A percentile compares a stretch with the other conserved stretches of the same genome.
Evolutionary conservation across 345 rosid genomes (phyloP).

Genomic region (Moricandia moricandioides): DNA sequence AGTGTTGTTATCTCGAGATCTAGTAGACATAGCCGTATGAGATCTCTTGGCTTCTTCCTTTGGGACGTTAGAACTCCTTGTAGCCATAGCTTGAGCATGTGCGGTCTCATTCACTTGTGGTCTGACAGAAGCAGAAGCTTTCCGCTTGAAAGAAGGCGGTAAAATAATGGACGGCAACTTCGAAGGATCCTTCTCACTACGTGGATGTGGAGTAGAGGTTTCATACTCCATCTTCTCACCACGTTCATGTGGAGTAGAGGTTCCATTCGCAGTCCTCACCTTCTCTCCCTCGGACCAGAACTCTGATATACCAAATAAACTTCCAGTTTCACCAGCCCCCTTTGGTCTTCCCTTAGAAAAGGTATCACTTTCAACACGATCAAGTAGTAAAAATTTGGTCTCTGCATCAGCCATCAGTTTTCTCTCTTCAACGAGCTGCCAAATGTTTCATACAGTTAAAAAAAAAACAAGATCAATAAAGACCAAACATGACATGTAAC

Average conservation of each 20-base stretch:
- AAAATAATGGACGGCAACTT: constrained; percentile 30
- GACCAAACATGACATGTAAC: neutral
- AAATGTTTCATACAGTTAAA: neutral
- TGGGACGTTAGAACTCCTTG: constrained; percentile 3
- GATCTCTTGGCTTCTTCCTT: constrained; percentile 19
- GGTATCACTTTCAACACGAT: constrained; percentile 1
- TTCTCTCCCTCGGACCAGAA: constrained; percentile 30
- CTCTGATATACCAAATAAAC: constrained; percentile 31
- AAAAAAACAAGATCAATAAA: constrained; percentile 1
- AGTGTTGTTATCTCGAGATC: constrained; percentile 17
- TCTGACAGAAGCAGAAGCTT: constrained; percentile 16
- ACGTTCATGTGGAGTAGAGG: constrained; percentile 2
- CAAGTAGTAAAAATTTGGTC: constrained; percentile 8
- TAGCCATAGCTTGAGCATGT: constrained; percentile 12
- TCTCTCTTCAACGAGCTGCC: constrained; percentile 35
- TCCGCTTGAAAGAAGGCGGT: constrained; percentile 36
- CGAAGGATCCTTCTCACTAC: neutral
- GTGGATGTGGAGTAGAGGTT: constrained; percentile 10
- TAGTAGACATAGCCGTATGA: constrained; percentile 13
- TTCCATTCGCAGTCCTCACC: constrained; percentile 3
- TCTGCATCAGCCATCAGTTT: constrained; percentile 36
- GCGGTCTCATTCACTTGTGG: constrained; percentile 18
- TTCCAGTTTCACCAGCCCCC: constrained; percentile 24
- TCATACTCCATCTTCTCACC: constrained; percentile 5
- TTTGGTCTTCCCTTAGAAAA: constrained; percentile 21